Base-by-base conservation (phyloP, 2,329 filamentous ascomycete species). In the Rhinocladiella similis region DNA sequence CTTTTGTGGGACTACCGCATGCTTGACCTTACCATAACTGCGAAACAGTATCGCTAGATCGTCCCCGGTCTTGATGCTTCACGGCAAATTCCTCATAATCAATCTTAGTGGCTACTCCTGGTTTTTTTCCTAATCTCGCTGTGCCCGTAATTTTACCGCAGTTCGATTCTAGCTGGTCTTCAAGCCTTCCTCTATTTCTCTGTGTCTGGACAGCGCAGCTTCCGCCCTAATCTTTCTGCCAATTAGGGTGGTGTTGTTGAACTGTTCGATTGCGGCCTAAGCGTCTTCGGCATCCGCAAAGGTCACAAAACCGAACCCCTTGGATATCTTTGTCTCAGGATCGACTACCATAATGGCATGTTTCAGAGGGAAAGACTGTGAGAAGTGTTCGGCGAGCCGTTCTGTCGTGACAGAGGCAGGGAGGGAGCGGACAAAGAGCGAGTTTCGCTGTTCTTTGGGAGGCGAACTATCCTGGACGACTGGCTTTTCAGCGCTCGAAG, bases 241-340 rank as follows among this genome's bases (percentile, higher is more conserved):
- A 49, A 91, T 84, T 65, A 96, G 83, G 22, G 84, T 76, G 46
- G 88, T 81, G 60, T 90, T 89, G 72, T 96, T 85, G 68, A 97
- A 83, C 70, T 95, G 88, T 55, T 87, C 83, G 69, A 89, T 83
- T n/a, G 94, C 95, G 61, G 87, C 83, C 63, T 86, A 78, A 12
- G 93, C 92, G 77, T 99, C 94, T 63, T 97, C 92, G 27, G 89
- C 83, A 70, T 99, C 94, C 66, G 92, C 90, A 68, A 99, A 94
- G 1, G 94, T 97, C 55, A 99, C 93, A 73, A 99, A 99, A 51
- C 94, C 94, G 72, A 91, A 99, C 16, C 94, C 93, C 69, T 91
- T 88, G 14, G 91, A 97, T 65, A 86, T 79, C 69, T 96, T 96
- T 1, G 92, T 96, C 63, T 86, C 80, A 14, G 89, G 85, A 70